A percentile compares a stretch with the other conserved stretches of the same genome.
Conservation (phyloP, 1,139 yeast genomes). For the Kluyveromyces marxianus region DNA sequence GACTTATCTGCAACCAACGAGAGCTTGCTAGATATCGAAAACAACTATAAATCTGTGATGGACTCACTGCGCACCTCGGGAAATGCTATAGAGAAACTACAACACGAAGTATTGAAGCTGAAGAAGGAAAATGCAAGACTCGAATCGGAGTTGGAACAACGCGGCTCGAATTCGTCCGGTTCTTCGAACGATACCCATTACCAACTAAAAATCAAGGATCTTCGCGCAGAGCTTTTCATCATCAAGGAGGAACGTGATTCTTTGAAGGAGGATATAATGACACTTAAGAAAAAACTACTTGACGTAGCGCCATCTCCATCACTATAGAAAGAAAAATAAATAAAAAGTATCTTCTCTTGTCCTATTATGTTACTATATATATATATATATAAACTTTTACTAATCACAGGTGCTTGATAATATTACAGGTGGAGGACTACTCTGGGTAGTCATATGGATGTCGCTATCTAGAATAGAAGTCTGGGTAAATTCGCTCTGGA, state of each 20-base stretch:
- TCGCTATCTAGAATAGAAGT: constrained; percentile 2
- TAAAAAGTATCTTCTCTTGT: neutral
- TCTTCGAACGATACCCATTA: constrained; percentile 57
- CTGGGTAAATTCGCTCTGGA: constrained; percentile 5
- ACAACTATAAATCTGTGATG: constrained; percentile 61
- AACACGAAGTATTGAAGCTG: constrained; percentile 58
- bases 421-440: constrained; percentile 6
- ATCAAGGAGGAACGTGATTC: constrained; percentile 80
- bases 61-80: constrained; percentile 69
- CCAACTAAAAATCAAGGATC: constrained; percentile 69
- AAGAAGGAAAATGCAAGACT: constrained; percentile 51
- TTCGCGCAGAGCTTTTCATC: constrained; percentile 77
- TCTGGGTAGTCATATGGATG: constrained; percentile 3
- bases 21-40: constrained; percentile 38
- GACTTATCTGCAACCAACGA: constrained; percentile 14
- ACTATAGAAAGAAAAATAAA: neutral
- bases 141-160: constrained; percentile 50
- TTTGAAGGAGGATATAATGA: constrained; percentile 55
- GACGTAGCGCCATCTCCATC: neutral
- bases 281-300: constrained; percentile 50
- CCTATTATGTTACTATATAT: neutral
- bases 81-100: constrained; percentile 65
- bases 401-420: constrained; percentile 1
- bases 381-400: neutral
- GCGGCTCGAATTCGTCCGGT: constrained; percentile 37